phyloP scores from a whole-genome alignment of 179 eudicot genomes.

The Silene coronaria region DNA sequence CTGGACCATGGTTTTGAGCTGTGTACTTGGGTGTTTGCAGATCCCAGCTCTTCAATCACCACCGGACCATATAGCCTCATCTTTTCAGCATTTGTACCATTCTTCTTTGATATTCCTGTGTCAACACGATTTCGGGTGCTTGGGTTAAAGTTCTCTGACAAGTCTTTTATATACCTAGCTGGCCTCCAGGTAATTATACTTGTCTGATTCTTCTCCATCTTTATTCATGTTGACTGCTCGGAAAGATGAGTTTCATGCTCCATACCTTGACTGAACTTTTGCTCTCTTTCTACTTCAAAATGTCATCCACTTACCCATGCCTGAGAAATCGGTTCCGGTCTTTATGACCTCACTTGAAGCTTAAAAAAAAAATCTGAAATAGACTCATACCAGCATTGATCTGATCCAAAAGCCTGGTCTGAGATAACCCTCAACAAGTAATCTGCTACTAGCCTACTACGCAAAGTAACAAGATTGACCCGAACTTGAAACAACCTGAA shows the following conservation, averaged over 20 bases:
- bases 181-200: conserved; percentile 73
- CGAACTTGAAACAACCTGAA: too few species aligned
- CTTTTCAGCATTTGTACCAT: conserved; percentile 87
- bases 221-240: not conserved
- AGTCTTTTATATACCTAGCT: conserved; percentile 89
- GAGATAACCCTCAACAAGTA: too few species aligned
- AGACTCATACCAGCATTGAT: too few species aligned
- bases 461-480: too few species aligned
- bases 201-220: not conserved
- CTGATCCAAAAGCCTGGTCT: too few species aligned
- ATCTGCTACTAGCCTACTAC: too few species aligned
- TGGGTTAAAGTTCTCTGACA: conserved; percentile 71
- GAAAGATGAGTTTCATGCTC: not conserved
- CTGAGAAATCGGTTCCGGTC: too few species aligned
- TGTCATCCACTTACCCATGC: too few species aligned
- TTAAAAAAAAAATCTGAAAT: too few species aligned
- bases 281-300: too few species aligned
- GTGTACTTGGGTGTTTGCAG: conserved; percentile 42
- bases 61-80: conserved; percentile 91
- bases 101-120: conserved; percentile 89
- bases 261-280: too few species aligned
- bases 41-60: conserved; percentile 56
- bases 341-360: too few species aligned
- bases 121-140: conserved; percentile 78
- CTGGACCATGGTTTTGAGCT: not conserved